Conservation (phyloP, 2,329 filamentous ascomycete genomes). For the Clonostachys rosea region DNA sequence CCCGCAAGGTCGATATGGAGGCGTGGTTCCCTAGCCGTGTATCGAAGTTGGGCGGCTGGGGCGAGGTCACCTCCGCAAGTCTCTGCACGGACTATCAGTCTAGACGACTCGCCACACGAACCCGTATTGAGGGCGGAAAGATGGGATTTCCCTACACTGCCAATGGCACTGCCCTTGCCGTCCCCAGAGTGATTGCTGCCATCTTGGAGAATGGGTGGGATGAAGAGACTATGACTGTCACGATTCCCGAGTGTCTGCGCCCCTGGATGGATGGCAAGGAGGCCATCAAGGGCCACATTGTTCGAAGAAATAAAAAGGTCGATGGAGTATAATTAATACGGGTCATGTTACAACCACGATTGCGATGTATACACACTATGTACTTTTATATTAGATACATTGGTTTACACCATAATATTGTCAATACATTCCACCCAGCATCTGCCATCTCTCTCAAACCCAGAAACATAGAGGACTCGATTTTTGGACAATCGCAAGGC, state of each 20-base stretch:
- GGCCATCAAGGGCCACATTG: constrained; percentile 46
- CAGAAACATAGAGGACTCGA: no score
- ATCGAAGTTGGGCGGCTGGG: constrained; percentile 60
- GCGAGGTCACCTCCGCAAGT: constrained; percentile 86
- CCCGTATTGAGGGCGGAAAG: constrained; percentile 50
- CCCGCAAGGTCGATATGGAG: constrained; percentile 88
- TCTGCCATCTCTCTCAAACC: no score
- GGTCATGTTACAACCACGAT: not conserved
- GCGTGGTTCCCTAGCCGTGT: constrained; percentile 81
- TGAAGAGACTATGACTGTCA: constrained; percentile 59
- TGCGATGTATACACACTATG: not conserved
- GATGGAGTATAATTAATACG: constrained; percentile 13
- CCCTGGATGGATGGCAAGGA: constrained; percentile 79
- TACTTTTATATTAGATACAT: not conserved
- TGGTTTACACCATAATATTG: no score
- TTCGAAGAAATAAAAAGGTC: constrained; percentile 14
- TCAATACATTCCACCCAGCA: no score
- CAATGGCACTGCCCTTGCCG: constrained; percentile 90
- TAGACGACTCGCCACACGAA: constrained; percentile 71
- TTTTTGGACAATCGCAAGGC: no score
- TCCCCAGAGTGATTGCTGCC: constrained; percentile 84
- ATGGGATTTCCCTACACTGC: constrained; percentile 80
- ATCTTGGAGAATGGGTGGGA: constrained; percentile 91
- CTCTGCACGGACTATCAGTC: constrained; percentile 95
- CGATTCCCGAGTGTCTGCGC: constrained; percentile 73